phyloP scores from a whole-genome alignment of 768 basidiomycete genomes.

The Coprinopsis strossmayeri region DNA sequence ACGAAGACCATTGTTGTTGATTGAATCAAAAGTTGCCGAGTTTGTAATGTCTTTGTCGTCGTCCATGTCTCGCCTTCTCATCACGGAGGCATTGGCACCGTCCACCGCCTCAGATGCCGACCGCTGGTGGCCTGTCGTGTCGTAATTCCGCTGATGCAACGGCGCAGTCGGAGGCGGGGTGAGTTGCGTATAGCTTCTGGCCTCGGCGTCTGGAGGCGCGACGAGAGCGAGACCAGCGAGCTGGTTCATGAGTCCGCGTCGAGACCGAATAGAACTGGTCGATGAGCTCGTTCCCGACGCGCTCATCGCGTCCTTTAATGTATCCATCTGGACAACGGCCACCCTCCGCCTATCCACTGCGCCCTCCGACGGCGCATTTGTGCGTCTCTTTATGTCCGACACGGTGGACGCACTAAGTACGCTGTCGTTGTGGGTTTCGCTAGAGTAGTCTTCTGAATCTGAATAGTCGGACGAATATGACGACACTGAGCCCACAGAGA shows the following conservation, averaged over 20 bases:
- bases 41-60: conserved; percentile 16
- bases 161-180: conserved; percentile 48
- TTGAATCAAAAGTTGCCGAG: conserved; percentile 6
- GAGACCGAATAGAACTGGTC: conserved; percentile 27
- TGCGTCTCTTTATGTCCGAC: conserved; percentile 33
- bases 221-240: conserved; percentile 56
- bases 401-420: conserved; percentile 7
- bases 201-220: conserved; percentile 65
- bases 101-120: neutral
- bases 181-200: conserved; percentile 44
- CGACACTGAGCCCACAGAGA: conserved; percentile 31
- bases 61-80: conserved; percentile 10
- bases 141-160: conserved; percentile 9
- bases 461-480: conserved; percentile 48
- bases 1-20: conserved; percentile 13
- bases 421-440: conserved; percentile 15
- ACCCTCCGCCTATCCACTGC: conserved; percentile 59
- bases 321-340: conserved; percentile 60
- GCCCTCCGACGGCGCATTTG: conserved; percentile 51
- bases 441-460: conserved; percentile 24
- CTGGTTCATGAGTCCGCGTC: conserved; percentile 33
- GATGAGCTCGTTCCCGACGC: conserved; percentile 22
- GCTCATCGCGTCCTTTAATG: conserved; percentile 20
- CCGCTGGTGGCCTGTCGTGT: neutral
- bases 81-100: conserved; percentile 7